Base-by-base conservation (phyloP, 176 grass and related monocot genomes). In the Alloteropsis semialata region DNA sequence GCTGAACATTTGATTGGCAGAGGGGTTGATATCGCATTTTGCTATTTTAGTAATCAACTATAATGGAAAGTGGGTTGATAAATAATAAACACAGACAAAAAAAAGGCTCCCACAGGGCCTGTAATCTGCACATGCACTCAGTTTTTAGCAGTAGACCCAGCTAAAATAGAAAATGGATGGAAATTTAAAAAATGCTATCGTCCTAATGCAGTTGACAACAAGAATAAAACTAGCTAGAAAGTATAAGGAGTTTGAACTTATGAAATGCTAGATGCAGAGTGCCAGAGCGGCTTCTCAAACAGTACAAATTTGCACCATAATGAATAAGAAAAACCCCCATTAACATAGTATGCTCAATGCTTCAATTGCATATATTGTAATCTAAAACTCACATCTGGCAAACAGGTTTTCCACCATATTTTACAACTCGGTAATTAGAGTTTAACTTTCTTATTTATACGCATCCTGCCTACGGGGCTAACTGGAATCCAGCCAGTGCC, bases 361-460 rank as follows among this genome's bases (percentile, higher is more conserved):
- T 33, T 61, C 36, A 22, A 17, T 44, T 48, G 30, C 19, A 59
- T 33, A 69, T 29, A 46, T 2, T 8, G 8, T 59, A 29, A 68
- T 36, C 3, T 30, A 51, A 54, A 65, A 43, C 17, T 33, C 50
- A 19, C 21, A 46, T 76, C 7, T 45, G 2, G 28, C 37, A n/a
- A 84, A 68, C 28, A 29, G n/a, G 24, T 36, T 59, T 45, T 85
- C 61, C 14, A 67, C 74, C 50, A 36, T 25, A 77, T 77, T 55
- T 76, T 58, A 58, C 3, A 5, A 45, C 27, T 77, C 8, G 34
- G 36, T 34, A 68, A 74, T 34, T 24, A 65, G 4, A 22, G 16
- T 57, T 64, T 18, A 63, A 0, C 1, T 17, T 64, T 75, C 19
- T 6, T 28, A 71, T n/a, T 24, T 48, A 29, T 48, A 71, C 66